phyloP scores from a whole-genome alignment of 805 yeast species.

The Candida nemodendra region DNA sequence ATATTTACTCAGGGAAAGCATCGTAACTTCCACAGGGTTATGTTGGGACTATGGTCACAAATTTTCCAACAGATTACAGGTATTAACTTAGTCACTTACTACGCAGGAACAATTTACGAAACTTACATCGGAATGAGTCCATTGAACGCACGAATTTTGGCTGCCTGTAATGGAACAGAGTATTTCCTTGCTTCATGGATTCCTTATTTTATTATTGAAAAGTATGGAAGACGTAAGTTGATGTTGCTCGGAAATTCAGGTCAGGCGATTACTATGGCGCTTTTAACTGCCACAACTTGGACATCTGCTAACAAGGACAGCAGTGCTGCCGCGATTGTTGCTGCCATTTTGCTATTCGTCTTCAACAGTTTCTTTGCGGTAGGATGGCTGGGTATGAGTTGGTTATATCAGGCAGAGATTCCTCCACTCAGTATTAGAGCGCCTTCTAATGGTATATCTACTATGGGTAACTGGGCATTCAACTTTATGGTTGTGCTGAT shows the following conservation, averaged over 20 bases:
- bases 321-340: constrained; percentile 37
- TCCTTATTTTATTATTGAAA: constrained; percentile 44
- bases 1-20: constrained; percentile 39
- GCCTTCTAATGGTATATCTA: constrained; percentile 47
- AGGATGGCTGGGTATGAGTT: constrained; percentile 44
- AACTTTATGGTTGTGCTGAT: constrained; percentile 56
- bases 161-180: constrained; percentile 17
- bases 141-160: constrained; percentile 34
- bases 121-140: constrained; percentile 43
- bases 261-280: constrained; percentile 42
- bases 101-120: constrained; percentile 53
- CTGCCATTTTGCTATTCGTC: constrained; percentile 45
- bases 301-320: constrained; percentile 21
- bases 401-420: constrained; percentile 58
- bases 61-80: constrained; percentile 50
- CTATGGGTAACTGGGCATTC: constrained; percentile 55
- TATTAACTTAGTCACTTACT: constrained; percentile 54
- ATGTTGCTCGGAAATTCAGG: constrained; percentile 33
- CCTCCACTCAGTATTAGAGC: constrained; percentile 49
- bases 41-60: constrained; percentile 42
- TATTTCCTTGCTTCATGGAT: constrained; percentile 32
- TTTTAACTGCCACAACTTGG: constrained; percentile 39
- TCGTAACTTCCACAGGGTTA: constrained; percentile 44
- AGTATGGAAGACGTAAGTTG: constrained; percentile 38
- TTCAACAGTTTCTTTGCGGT: constrained; percentile 47